These are phyloP conservation scores for Lactarius vividus DNA, from an alignment of 768 basidiomycete species.

Conservation along the genomic window DNA sequence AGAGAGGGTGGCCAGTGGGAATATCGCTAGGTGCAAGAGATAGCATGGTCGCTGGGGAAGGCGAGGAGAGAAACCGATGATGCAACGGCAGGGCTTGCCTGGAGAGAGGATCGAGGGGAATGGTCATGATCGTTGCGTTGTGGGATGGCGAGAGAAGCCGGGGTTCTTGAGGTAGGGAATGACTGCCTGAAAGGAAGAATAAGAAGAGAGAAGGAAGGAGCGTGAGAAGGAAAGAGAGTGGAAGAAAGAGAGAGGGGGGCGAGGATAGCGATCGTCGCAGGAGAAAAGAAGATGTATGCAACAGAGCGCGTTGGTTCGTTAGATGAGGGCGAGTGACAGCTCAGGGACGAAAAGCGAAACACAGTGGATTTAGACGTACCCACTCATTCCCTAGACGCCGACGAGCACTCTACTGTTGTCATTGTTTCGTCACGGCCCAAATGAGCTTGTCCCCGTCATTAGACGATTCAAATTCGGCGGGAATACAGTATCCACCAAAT, in stretches of 20 bases:
- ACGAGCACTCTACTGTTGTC: neutral
- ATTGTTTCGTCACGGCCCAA: conserved; percentile 16
- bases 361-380: conserved; percentile 1
- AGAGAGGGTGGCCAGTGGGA: neutral
- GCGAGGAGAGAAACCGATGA: neutral
- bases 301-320: neutral
- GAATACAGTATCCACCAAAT: neutral
- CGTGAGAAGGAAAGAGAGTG: neutral
- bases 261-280: conserved; percentile 1
- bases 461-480: conserved; percentile 6
- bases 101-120: neutral
- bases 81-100: neutral
- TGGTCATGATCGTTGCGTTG: neutral
- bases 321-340: conserved; percentile 13
- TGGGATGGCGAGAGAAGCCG: neutral
- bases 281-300: neutral
- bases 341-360: conserved; percentile 23
- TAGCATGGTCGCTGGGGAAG: neutral
- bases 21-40: neutral
- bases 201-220: neutral
- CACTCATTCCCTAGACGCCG: neutral
- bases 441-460: neutral
- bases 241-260: neutral
- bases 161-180: neutral
- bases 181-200: neutral